Conservation (phyloP, 2,329 filamentous ascomycete species). For the Fusarium devonianum region DNA sequence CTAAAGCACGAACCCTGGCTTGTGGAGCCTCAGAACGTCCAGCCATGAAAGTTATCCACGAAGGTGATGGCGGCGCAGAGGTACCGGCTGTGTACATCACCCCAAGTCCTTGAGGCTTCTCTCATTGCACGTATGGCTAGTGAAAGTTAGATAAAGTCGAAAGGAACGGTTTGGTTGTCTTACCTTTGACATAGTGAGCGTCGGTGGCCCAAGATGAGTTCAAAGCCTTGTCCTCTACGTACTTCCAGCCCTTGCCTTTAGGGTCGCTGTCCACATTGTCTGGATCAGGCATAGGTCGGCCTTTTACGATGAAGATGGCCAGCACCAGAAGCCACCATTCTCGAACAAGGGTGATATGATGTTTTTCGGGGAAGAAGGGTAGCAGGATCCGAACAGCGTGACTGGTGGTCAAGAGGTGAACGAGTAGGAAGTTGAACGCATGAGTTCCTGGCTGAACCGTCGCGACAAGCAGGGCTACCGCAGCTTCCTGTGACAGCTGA, state of each 20-base stretch:
- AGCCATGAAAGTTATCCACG: constrained; percentile 75
- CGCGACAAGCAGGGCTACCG: constrained; percentile 67
- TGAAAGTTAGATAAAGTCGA: constrained; percentile 5
- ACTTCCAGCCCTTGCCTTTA: constrained; percentile 76
- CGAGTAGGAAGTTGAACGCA: constrained; percentile 82
- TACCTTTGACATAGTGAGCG: constrained; percentile 85
- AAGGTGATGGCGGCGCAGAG: constrained; percentile 74
- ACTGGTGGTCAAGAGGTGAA: constrained; percentile 82
- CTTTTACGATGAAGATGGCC: constrained; percentile 76
- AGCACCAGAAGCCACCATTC: constrained; percentile 92
- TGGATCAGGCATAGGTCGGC: constrained; percentile 75
- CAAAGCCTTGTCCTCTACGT: constrained; percentile 75
- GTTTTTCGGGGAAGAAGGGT: constrained; percentile 74
- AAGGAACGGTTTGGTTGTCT: constrained; percentile 31
- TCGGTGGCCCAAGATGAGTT: constrained; percentile 73
- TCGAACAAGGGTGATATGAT: constrained; percentile 76
- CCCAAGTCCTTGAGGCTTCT: constrained; percentile 78
- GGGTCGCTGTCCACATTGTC: constrained; percentile 67
- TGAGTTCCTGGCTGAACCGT: constrained; percentile 65
- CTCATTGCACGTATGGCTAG: constrained; percentile 74
- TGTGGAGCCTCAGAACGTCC: constrained; percentile 57
- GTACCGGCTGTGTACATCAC: constrained; percentile 70
- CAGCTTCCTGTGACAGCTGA: constrained; percentile 70
- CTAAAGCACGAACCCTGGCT: too few relatives aligned
- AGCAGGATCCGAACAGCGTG: constrained; percentile 89